Base-by-base conservation (phyloP, 73 alveolate genomes). In the Paramecium sexaurelia region DNA sequence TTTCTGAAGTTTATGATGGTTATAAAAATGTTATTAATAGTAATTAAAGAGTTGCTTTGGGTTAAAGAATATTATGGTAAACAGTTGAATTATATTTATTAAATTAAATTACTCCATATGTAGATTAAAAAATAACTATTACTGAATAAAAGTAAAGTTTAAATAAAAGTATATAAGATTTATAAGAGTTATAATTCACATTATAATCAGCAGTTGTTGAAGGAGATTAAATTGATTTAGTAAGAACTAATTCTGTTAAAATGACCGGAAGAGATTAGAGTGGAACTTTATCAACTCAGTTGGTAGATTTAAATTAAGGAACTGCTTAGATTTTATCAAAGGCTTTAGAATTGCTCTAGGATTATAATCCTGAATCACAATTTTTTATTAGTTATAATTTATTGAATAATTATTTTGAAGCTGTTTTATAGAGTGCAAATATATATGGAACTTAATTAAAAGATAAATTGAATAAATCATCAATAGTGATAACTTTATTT, bases 301-400 rank as follows among this genome's bases (percentile, higher is more conserved):
- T 71, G 7, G 55, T 71, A n/a, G 86, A 71, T 71, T n/a, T 71
- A 71, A 71, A 71, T 71, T 71, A 71, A 71, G 86, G 26, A 35
- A 71, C 86, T 0, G 55, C 86, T 10, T 71, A 71, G 15, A 37
- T 71, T 35, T 32, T 71, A 71, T 71, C 86, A 4, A 71, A 71
- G 26, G 86, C 86, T 2, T 71, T 71, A 33, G 51, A 71, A 61
- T 61, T 61, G 11, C 43, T 61, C 1, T 61, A 61, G 9, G 36
- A 6, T 4, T 71, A 71, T 71, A 40, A 71, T 27, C 37, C 55
- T 11, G 86, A 71, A 5, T 71, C 86, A 2, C 1, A 35, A 35
- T 71, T 71, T 71, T 71, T 71, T 36, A 13, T 71, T 1, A 71
- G 56, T 35, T 71, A 71, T 37, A 71, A 71, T 71, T 36, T 71